Conservation (phyloP, 371 early-diverging fungal genomes). For the Entomophthora muscae region DNA sequence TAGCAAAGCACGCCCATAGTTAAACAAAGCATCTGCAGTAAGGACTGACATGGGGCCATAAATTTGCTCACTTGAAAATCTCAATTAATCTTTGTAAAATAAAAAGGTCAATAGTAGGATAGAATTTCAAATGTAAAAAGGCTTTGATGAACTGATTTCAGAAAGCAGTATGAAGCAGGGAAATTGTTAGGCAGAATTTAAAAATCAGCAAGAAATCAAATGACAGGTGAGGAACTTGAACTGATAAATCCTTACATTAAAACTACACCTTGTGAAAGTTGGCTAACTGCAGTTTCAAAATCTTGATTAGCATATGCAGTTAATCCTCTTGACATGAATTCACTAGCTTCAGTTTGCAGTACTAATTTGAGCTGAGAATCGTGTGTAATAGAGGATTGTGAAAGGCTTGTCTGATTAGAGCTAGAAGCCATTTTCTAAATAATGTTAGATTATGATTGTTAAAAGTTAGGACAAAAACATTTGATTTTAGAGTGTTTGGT, state of each 20-base stretch:
- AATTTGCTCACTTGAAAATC: conserved; percentile 33
- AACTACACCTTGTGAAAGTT: neutral
- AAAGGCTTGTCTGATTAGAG: neutral
- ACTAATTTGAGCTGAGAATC: neutral
- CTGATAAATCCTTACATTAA: conserved; percentile 1
- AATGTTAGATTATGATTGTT: too few relatives aligned
- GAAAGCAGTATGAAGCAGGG: too few relatives aligned
- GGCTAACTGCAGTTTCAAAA: neutral
- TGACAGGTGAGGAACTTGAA: too few relatives aligned
- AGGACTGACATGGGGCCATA: conserved; percentile 47
- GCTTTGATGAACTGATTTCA: too few relatives aligned
- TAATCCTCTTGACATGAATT: neutral
- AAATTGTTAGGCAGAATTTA: too few relatives aligned
- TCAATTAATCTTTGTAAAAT: too few relatives aligned
- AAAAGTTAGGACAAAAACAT: too few relatives aligned
- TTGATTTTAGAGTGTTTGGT: too few relatives aligned
- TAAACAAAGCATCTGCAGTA: conserved; percentile 54
- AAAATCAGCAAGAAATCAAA: too few relatives aligned
- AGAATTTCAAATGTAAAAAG: too few relatives aligned
- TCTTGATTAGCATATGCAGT: neutral
- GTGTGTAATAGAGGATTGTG: neutral
- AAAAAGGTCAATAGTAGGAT: too few relatives aligned
- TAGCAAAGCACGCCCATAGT: conserved; percentile 60
- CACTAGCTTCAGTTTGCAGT: neutral
- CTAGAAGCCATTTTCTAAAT: neutral